Conservation (phyloP, 2,329 filamentous ascomycete genomes). For the Stagonosporopsis tanaceti region DNA sequence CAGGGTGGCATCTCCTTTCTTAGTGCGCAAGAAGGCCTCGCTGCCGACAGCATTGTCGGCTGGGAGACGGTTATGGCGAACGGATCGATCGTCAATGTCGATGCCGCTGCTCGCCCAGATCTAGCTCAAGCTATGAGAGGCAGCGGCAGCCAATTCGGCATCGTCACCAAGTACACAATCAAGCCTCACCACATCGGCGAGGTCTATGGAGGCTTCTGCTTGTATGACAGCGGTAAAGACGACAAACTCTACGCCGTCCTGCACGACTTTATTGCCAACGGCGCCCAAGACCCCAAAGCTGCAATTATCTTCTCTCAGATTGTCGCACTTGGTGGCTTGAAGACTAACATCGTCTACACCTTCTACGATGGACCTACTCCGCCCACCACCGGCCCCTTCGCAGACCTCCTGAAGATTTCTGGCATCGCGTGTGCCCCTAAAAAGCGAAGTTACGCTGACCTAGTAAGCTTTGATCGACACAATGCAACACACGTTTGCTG, state of each 20-base stretch:
- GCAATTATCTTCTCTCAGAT: slow-evolving; percentile 34
- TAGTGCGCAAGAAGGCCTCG: slow-evolving; percentile 35
- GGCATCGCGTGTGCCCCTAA: slow-evolving; percentile 29
- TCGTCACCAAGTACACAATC: slow-evolving; percentile 36
- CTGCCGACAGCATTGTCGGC: slow-evolving; percentile 44
- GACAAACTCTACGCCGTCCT: slow-evolving; percentile 44
- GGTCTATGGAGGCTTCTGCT: slow-evolving; percentile 51
- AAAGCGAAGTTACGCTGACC: slow-evolving; percentile 43
- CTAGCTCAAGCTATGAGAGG: slow-evolving; percentile 47
- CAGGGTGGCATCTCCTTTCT: slow-evolving; percentile 36
- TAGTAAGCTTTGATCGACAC: slow-evolving; percentile 27
- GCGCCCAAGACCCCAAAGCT: slow-evolving; percentile 35
- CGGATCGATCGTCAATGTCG: slow-evolving; percentile 37
- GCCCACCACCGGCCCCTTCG: slow-evolving; percentile 43
- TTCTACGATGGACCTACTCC: slow-evolving; percentile 38
- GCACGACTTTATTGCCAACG: slow-evolving; percentile 42
- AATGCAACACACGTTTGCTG: neutral
- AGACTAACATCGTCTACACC: slow-evolving; percentile 26
- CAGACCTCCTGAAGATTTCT: slow-evolving; percentile 43
- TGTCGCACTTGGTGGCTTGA: slow-evolving; percentile 12
- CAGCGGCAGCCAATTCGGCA: slow-evolving; percentile 38
- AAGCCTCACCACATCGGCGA: slow-evolving; percentile 37
- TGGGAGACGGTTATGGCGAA: slow-evolving; percentile 46
- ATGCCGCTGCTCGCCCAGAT: slow-evolving; percentile 37
- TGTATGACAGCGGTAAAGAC: slow-evolving; percentile 41